Evolutionary conservation across 176 grass and related monocot genomes (phyloP), one percentile per base, ranked within the genome.

Genomic region (Eragrostis nindensis): DNA sequence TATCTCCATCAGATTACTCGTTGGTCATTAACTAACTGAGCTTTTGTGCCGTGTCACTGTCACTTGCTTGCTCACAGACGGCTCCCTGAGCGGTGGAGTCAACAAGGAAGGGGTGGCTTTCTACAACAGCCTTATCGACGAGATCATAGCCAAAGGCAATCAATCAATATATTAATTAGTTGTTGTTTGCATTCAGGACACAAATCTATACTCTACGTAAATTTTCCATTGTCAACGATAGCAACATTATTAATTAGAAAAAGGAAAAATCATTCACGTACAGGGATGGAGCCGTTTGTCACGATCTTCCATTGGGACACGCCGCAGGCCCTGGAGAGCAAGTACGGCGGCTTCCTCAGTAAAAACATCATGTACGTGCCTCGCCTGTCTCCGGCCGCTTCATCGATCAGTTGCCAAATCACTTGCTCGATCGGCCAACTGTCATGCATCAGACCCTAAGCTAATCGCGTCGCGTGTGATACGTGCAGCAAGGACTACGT

Each of bases 301-400:
- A 97, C 94, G 5, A 56, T 97, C 3, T 93, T 94, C 59, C 94
- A 94, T 29, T 97, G 94, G 94, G 94, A 97, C 62, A 65, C 78
- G 0, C 94, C 94, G 48, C 82, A 84, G 83, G 84, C 60, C 27
- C 75, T 97, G 50, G 94, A 97, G 73, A 82, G 73, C 50, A 68
- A 91, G 79, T 94, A 97, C 30, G 49, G 77, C n/a, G 89, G 94
- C 47, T 94, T 91, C 87, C 81, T 97, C 19, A 91, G 89, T 30
- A 46, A 93, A 46, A 76, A 62, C 3, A 88, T 97, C 27, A 80
- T 80, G 94, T 97, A 40, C 24, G 87, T 75, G 4, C 42, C n/a
- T n/a, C 42, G 42, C 42, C 4, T 44, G 42, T 44, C 42, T 8
- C 42, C 42, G n/a, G n/a, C n/a, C n/a, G 42, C 42, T 44, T 25